These are phyloP conservation scores for Penicillium sp. DNA, from an alignment of 2,329 filamentous ascomycete genomes.

Conservation along the genomic window DNA sequence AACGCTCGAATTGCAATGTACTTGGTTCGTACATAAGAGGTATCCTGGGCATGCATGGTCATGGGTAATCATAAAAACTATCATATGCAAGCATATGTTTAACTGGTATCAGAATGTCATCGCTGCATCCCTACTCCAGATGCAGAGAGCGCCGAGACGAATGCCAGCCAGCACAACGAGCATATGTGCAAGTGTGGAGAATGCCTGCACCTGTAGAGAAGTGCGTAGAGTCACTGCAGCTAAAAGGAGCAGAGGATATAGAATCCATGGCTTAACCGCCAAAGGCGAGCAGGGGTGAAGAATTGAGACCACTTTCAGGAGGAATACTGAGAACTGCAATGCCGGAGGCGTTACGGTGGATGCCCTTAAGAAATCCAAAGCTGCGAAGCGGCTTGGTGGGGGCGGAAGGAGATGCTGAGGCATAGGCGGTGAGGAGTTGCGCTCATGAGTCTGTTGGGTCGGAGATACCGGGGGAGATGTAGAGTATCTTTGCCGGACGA, in stretches of 20 bases:
- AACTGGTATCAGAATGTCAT: background rate
- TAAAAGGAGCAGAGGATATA: conserved; percentile 62
- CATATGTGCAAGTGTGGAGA: conserved; percentile 47
- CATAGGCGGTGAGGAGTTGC: background rate
- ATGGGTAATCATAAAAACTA: conserved; percentile 2
- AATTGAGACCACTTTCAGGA: conserved; percentile 62
- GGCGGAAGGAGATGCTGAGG: conserved; percentile 40
- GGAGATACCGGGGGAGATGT: conserved; percentile 25
- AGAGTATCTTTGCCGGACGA: conserved; percentile 31
- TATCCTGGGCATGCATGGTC: background rate
- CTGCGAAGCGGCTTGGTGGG: conserved; percentile 31
- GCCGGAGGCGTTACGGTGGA: conserved; percentile 33
- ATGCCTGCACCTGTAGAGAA: conserved; percentile 34
- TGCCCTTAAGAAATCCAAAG: conserved; percentile 22
- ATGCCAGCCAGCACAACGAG: conserved; percentile 41
- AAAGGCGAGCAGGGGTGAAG: conserved; percentile 67
- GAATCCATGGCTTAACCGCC: conserved; percentile 58
- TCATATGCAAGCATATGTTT: background rate
- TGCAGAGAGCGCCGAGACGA: conserved; percentile 34
- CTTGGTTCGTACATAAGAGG: background rate
- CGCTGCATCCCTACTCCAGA: conserved; percentile 15
- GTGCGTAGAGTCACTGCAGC: conserved; percentile 59
- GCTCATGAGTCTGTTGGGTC: conserved; percentile 13
- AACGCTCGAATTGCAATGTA: background rate
- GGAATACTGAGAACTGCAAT: conserved; percentile 58